phyloP scores from a whole-genome alignment of 2,329 filamentous ascomycete genomes.

The Lizonia empirigonia region DNA sequence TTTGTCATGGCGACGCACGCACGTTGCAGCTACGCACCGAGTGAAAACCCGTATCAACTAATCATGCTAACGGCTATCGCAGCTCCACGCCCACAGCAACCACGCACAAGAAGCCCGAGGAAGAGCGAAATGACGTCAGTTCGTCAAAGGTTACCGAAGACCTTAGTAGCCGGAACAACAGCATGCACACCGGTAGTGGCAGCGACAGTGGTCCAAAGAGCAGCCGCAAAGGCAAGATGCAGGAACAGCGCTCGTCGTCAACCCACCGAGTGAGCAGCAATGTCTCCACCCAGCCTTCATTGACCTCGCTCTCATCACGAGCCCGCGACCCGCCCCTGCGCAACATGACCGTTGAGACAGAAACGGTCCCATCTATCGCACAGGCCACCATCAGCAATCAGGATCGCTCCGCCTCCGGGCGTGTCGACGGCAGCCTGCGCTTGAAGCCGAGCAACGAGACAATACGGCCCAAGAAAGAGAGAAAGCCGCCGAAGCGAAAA shows the following conservation, averaged over 20 bases:
- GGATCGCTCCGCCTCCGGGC: constrained; percentile 63
- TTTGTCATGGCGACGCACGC: constrained; percentile 38
- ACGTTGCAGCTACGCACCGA: constrained; percentile 24
- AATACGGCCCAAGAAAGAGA: constrained; percentile 91
- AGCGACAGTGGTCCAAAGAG: constrained; percentile 63
- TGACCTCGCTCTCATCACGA: constrained; percentile 70
- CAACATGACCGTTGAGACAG: constrained; percentile 97
- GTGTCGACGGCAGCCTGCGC: constrained; percentile 75
- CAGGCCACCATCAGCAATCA: constrained; percentile 72
- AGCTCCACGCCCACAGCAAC: constrained; percentile 27
- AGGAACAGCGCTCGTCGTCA: constrained; percentile 54
- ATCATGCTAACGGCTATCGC: constrained; percentile 29
- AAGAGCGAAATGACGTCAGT: constrained; percentile 52
- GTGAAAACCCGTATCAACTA: constrained; percentile 25
- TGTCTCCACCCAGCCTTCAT: constrained; percentile 68
- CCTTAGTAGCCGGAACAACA: constrained; percentile 50
- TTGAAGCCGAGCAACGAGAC: constrained; percentile 94
- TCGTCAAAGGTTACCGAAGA: constrained; percentile 57
- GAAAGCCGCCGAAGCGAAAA: constrained; percentile 79
- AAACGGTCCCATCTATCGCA: constrained; percentile 89
- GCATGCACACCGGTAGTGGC: constrained; percentile 60
- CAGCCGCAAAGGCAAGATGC: constrained; percentile 38
- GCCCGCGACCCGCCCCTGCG: constrained; percentile 72
- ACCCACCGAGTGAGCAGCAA: constrained; percentile 50
- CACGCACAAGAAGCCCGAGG: constrained; percentile 35